Evolutionary conservation across 1,284 basidiomycete species (phyloP).

Genomic region (Ganoderma multipileum): DNA sequence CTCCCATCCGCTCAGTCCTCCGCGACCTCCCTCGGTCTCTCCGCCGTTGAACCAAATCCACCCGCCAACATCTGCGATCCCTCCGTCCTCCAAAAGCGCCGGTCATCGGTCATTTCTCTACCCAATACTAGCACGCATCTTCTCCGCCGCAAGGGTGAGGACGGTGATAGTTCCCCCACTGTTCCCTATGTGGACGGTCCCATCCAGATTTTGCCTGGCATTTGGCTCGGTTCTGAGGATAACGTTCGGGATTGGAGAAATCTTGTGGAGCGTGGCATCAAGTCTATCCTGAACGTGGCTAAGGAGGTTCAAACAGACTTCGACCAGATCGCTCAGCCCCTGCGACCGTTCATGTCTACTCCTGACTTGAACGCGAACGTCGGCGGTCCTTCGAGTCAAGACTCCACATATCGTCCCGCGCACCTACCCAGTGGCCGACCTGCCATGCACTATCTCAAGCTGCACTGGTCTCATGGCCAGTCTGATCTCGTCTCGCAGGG

Average conservation of each 20-base stretch:
- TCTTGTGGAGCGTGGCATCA: conserved; percentile 78
- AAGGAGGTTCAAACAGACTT: conserved; percentile 90
- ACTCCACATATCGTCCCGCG: conserved; percentile 66
- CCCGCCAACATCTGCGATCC: conserved; percentile 33
- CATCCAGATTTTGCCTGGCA: conserved; percentile 85
- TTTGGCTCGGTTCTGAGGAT: conserved; percentile 95
- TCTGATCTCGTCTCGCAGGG: conserved; percentile 82
- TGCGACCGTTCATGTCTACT: conserved; percentile 69
- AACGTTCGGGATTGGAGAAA: conserved; percentile 83
- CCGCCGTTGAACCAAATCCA: conserved; percentile 36
- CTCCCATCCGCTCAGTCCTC: conserved; percentile 69
- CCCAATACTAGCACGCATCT: conserved; percentile 55
- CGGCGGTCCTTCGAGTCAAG: conserved; percentile 35
- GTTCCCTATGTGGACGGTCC: conserved; percentile 88
- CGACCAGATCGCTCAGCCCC: conserved; percentile 53
- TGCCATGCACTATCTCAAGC: conserved; percentile 88
- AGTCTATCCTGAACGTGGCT: conserved; percentile 91
- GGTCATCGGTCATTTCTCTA: conserved; percentile 72
- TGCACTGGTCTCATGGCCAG: conserved; percentile 95
- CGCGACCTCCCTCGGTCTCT: conserved; percentile 52
- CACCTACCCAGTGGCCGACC: conserved; percentile 73
- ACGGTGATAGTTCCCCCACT: conserved; percentile 55
- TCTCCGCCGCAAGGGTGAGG: conserved; percentile 73
- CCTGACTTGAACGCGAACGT: conserved; percentile 61
- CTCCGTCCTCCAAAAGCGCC: conserved; percentile 47